Evolutionary conservation across 177 flowering plant species (phyloP).

Genomic region (Vitis hybrid): DNA sequence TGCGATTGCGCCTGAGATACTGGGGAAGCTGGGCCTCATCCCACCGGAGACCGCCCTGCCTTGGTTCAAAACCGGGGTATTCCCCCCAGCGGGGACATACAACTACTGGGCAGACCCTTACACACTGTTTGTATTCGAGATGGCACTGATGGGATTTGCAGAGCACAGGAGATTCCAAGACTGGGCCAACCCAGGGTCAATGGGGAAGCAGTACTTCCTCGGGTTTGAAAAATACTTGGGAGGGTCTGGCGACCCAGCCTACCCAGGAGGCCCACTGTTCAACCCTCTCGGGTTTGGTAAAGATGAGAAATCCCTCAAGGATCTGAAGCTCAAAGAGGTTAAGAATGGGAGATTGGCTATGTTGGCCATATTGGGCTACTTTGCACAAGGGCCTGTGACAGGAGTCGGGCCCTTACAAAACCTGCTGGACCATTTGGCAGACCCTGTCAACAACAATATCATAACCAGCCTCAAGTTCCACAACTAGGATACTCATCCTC

Average conservation of each 20-base stretch:
- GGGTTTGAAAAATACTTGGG: constrained; percentile 80
- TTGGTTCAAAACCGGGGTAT: constrained; percentile 95
- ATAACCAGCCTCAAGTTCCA: constrained; percentile 98
- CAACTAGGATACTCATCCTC: constrained; percentile 14
- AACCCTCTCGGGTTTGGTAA: constrained; percentile 94
- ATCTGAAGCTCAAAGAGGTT: constrained; percentile 87
- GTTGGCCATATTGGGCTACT: constrained; percentile 92
- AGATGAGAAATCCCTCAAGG: constrained; percentile 88
- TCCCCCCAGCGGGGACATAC: constrained; percentile 95
- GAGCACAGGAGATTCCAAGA: constrained; percentile 96
- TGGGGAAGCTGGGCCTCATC: constrained; percentile 80
- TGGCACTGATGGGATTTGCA: constrained; percentile 97
- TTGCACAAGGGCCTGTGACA: constrained; percentile 76
- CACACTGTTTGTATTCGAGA: constrained; percentile 85
- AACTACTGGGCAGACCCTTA: constrained; percentile 91
- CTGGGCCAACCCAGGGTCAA: constrained; percentile 84
- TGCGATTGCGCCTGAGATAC: constrained; percentile 83
- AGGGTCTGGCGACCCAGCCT: constrained; percentile 84
- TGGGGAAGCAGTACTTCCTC: constrained; percentile 90
- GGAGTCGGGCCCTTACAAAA: constrained; percentile 96
- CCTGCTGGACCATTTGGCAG: constrained; percentile 92
- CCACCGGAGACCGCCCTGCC: constrained; percentile 92
- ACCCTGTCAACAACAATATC: constrained; percentile 92
- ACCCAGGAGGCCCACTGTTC: constrained; percentile 94
- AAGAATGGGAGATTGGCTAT: constrained; percentile 98